Percentiles rank a stretch among this genome's conserved stretches.
Conservation (phyloP, 1,139 yeast genomes). For the Yamadazyma spencermartinsiae region DNA sequence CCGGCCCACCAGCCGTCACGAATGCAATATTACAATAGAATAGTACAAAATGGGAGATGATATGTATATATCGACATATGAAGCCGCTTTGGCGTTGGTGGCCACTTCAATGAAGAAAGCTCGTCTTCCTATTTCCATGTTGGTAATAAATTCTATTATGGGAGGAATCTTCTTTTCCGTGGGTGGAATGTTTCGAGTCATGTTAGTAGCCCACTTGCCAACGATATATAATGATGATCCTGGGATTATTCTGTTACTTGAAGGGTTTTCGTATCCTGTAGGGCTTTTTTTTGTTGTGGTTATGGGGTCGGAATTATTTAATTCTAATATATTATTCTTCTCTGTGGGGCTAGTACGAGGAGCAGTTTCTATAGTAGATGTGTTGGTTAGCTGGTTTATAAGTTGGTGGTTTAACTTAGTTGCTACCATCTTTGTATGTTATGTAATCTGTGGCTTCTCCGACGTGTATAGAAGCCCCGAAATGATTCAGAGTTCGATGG, state of each 20-base stretch:
- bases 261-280: constrained; percentile 62
- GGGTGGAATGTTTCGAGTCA: constrained; percentile 71
- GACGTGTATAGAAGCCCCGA: constrained; percentile 40
- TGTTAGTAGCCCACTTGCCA: constrained; percentile 54
- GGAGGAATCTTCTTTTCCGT: constrained; percentile 71
- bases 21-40: too few relatives aligned
- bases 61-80: constrained; percentile 68
- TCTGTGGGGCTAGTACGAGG: constrained; percentile 66
- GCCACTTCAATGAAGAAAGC: constrained; percentile 84
- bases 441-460: constrained; percentile 58
- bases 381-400: constrained; percentile 65
- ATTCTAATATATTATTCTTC: constrained; percentile 70
- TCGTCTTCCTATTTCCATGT: constrained; percentile 57
- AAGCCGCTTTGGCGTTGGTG: constrained; percentile 77
- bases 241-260: constrained; percentile 53
- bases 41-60: constrained; percentile 40
- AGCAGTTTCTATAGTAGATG: constrained; percentile 64
- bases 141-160: constrained; percentile 60
- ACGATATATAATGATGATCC: constrained; percentile 43
- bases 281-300: constrained; percentile 73
- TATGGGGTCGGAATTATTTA: constrained; percentile 72
- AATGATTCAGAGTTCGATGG: constrained; percentile 48
- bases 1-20: too few relatives aligned
- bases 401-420: constrained; percentile 68
- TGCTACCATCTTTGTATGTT: constrained; percentile 64